Evolutionary conservation across 805 yeast species (phyloP), one percentile per base, ranked within the genome.

Genomic region (Lipomyces yamanashiensis): DNA sequence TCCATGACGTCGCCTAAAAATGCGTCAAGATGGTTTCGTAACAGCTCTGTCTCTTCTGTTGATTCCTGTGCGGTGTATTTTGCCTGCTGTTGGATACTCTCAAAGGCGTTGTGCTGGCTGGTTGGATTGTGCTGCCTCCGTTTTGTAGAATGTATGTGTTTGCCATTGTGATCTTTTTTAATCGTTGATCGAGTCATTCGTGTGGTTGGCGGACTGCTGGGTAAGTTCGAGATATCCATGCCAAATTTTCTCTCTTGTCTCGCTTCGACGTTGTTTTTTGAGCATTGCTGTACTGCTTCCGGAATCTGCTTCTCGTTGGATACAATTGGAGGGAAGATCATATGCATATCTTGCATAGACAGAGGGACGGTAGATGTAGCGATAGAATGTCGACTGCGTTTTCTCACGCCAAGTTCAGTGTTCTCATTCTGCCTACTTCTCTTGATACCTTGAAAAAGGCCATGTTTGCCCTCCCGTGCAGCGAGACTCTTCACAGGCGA

Each of bases 121-220:
- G 28, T 28, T 28, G 28, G 28, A 28, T 28, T 28, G 28, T 28
- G 28, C 28, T 28, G 28, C 28, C 28, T 21, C 19, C 10, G 15
- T 45, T 19, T 28, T 7, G 7, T 45, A 17, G 50, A 15, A 7
- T 45, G 48, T 17, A 23, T 48, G 23, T 33, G 7, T 13, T 48
- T 23, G 37, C 13, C 13, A 12, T 33, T 48, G 1, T 23, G n/a
- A 33, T 33, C 28, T 15, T 17, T 37, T 15, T 51, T 34, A 23
- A 9, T 51, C 36, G 8, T 41, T 36, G 28, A 12, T 21, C 15
- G 41, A 15, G 9, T 37, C 34, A 17, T n/a, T 13, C 19, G n/a
- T 10, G n/a, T 36, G n/a, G 44, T 15, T 3, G 58, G 58, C 17
- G 58, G 58, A 44, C 58, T 54, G 43, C 58, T 54, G 2, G 50